A percentile compares a stretch with the other conserved stretches of the same genome.
These are phyloP conservation scores for Neopestalotiopsis sp. DNA, from an alignment of 2,329 filamentous ascomycete genomes.

Conservation along the genomic window DNA sequence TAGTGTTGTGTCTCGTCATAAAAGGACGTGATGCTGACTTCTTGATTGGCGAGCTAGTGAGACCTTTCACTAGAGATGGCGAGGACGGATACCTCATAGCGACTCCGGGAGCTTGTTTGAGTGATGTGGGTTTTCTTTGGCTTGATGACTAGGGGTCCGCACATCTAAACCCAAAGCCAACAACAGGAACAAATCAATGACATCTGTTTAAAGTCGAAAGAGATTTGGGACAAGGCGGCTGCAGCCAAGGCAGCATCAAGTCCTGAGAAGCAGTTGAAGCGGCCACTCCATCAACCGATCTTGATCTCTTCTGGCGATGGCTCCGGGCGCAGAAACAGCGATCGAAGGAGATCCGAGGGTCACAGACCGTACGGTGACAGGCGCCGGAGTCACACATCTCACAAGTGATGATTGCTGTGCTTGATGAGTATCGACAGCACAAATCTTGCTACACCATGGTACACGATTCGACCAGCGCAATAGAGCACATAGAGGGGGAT, in stretches of 20 bases:
- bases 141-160: slow-evolving; percentile 3
- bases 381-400: slow-evolving; percentile 32
- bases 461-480: background rate
- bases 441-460: background rate
- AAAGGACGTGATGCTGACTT: background rate
- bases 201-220: slow-evolving; percentile 64
- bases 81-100: slow-evolving; percentile 67
- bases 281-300: slow-evolving; percentile 62
- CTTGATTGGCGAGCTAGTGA: slow-evolving; percentile 38
- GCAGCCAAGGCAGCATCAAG: slow-evolving; percentile 53
- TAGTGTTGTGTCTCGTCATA: background rate
- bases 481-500: background rate
- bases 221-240: slow-evolving; percentile 63
- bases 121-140: slow-evolving; percentile 54
- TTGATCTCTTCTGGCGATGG: slow-evolving; percentile 51
- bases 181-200: slow-evolving; percentile 67
- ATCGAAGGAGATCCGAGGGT: slow-evolving; percentile 37
- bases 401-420: slow-evolving; percentile 27
- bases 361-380: slow-evolving; percentile 38
- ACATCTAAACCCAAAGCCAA: slow-evolving; percentile 25
- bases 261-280: slow-evolving; percentile 57
- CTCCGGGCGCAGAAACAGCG: slow-evolving; percentile 40
- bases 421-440: background rate
- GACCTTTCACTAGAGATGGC: slow-evolving; percentile 63
- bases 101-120: slow-evolving; percentile 62